Base-by-base conservation (phyloP, 176 grass and related monocot species). In the Chrysopogon serrulatus region DNA sequence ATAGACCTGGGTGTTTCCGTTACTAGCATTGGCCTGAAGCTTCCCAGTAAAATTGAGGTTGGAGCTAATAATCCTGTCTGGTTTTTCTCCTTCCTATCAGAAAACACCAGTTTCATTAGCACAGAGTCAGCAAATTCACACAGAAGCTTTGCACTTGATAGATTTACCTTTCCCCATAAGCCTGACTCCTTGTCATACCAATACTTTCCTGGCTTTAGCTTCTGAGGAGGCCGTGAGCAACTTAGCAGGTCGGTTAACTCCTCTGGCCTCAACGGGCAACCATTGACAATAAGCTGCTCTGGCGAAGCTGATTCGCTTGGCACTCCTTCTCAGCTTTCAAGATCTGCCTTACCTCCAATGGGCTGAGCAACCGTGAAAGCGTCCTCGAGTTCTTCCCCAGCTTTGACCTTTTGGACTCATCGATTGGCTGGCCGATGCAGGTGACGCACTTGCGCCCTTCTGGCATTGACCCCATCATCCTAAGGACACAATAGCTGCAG, bases 111-210 rank as follows among this genome's bases (percentile, higher is more conserved):
- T 6, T 71, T 63, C 68, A 71, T 81, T 13, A 85, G 71, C 63
- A 72, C 27, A 66, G 32, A 61, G 45, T 45, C 9, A 61, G 28
- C 44, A 71, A 82, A 66, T 24, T 42, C 62, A 67, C 18, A 33
- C 16, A 78, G 8, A 79, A 60, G 10, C 6, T 74, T 19, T 31
- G 41, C 0, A 39, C 3, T 36, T 19, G 39, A 19, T 48, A 18
- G 49, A 78, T 84, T 89, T 87, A 86, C 96, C 87, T 95, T 95
- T 88, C 96, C 96, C 93, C 96, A 98, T 68, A 98, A 79, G 19
- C 95, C 95, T 1, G 92, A 94, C 88, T 98, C 95, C 75, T 98
- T 98, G 71, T 98, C 95, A 37, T 98, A 98, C 95, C 95, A 98
- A 75, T 98, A 98, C 15, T 81, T 92, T 17, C 95, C 95, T 41